Evolutionary conservation across 1,139 yeast species (phyloP).

Genomic region (Magnusiomyces fungicola): DNA sequence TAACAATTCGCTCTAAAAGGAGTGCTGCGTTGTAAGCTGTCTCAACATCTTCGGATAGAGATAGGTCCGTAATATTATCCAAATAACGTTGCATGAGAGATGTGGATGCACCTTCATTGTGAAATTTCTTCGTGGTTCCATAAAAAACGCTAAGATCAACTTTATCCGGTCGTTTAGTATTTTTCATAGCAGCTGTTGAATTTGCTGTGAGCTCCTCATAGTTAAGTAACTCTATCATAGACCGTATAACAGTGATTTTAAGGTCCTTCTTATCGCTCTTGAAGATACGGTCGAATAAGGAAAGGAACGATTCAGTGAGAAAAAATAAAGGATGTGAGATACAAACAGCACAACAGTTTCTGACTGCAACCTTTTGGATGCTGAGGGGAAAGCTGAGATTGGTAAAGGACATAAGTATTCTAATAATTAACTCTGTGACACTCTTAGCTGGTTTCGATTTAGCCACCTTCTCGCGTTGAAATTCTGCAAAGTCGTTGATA

Average conservation of each 20-base stretch:
- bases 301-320: conserved; percentile 41
- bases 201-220: conserved; percentile 42
- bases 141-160: conserved; percentile 48
- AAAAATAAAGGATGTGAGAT: conserved; percentile 56
- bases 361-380: conserved; percentile 46
- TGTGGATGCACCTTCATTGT: conserved; percentile 65
- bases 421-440: conserved; percentile 48
- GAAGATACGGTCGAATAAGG: conserved; percentile 48
- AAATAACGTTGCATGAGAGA: conserved; percentile 62
- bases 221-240: conserved; percentile 46
- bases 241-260: conserved; percentile 46
- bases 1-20: conserved; percentile 48
- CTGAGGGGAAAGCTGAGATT: conserved; percentile 29
- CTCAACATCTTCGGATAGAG: conserved; percentile 41
- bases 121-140: conserved; percentile 42
- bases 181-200: conserved; percentile 26
- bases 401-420: conserved; percentile 49
- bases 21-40: conserved; percentile 45
- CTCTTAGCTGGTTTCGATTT: conserved; percentile 40
- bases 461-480: conserved; percentile 33
- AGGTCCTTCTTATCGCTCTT: conserved; percentile 29
- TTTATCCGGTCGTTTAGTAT: conserved; percentile 32
- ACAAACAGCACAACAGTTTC: conserved; percentile 51
- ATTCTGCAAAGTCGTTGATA: conserved; percentile 36
- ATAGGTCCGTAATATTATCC: conserved; percentile 40